Evolutionary conservation across 768 basidiomycete species (phyloP).

Genomic region (Termitomyces sp.): DNA sequence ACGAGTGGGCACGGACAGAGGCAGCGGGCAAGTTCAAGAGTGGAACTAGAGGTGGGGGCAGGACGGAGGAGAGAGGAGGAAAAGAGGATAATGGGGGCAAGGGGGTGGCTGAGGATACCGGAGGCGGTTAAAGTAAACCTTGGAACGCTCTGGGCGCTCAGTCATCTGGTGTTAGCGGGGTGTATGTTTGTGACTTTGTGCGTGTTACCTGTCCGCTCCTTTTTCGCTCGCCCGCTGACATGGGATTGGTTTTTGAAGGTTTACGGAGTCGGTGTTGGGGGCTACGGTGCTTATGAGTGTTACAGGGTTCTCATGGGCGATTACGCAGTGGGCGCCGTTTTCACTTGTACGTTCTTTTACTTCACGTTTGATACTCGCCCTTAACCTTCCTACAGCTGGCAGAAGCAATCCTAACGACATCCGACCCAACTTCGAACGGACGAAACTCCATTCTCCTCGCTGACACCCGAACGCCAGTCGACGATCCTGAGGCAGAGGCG

Average conservation of each 20-base stretch:
- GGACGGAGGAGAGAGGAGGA: neutral
- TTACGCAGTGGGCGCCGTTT: slow-evolving; percentile 92
- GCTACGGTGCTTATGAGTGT: slow-evolving; percentile 76
- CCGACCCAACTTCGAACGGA: slow-evolving; percentile 33
- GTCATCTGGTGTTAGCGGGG: slow-evolving; percentile 67
- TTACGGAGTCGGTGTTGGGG: slow-evolving; percentile 65
- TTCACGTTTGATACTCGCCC: neutral
- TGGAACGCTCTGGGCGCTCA: slow-evolving; percentile 73
- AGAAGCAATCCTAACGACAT: slow-evolving; percentile 78
- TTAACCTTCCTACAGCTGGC: slow-evolving; percentile 54
- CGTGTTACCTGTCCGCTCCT: slow-evolving; percentile 30
- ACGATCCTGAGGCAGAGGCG: slow-evolving; percentile 31
- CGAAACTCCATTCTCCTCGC: slow-evolving; percentile 40
- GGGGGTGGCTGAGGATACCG: slow-evolving; percentile 29
- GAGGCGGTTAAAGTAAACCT: slow-evolving; percentile 58
- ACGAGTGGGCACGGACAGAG: neutral
- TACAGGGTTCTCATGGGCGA: slow-evolving; percentile 91
- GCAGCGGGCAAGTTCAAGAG: neutral
- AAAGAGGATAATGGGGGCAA: neutral
- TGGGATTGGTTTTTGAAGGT: slow-evolving; percentile 38
- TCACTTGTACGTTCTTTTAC: slow-evolving; percentile 58
- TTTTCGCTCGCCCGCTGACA: neutral
- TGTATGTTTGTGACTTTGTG: slow-evolving; percentile 87
- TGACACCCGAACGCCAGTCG: slow-evolving; percentile 41
- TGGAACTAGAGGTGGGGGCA: neutral